A percentile compares a stretch with the other conserved stretches of the same genome.
Conservation (phyloP, 306 rosid genomes). For the Lathyrus tuberosus region DNA sequence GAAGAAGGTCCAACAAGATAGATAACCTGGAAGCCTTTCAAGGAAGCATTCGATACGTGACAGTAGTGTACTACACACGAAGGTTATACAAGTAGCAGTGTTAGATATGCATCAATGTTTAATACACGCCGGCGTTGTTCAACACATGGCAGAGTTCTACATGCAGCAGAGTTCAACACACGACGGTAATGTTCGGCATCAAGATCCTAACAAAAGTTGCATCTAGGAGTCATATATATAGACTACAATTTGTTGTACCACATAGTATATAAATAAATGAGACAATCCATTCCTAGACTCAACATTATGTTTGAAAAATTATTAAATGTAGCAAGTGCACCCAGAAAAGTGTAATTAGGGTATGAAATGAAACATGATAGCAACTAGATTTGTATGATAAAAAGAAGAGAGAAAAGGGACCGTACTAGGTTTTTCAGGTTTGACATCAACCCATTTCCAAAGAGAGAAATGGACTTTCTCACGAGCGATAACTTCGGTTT, state of each 20-base stretch:
- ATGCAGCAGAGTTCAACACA: too few species aligned
- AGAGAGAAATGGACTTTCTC: slow-evolving; percentile 86
- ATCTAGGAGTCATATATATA: not conserved
- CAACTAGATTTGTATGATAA: slow-evolving; percentile 3
- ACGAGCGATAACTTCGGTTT: slow-evolving; percentile 61
- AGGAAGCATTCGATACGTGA: too few species aligned
- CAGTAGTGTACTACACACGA: too few species aligned
- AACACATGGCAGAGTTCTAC: too few species aligned
- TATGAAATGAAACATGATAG: not conserved
- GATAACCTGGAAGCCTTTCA: too few species aligned
- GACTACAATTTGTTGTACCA: not conserved
- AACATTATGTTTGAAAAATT: not conserved
- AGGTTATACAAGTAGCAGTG: too few species aligned
- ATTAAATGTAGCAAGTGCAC: not conserved
- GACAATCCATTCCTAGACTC: not conserved
- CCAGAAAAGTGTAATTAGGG: not conserved
- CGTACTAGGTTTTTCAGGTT: slow-evolving; percentile 60
- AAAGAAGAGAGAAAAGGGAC: not conserved
- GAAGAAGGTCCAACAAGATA: too few species aligned
- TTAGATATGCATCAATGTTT: too few species aligned
- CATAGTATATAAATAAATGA: not conserved
- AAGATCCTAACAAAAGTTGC: not conserved
- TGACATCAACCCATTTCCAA: slow-evolving; percentile 46
- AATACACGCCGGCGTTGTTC: too few species aligned
- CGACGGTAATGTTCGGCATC: too few species aligned